A percentile compares a stretch with the other conserved stretches of the same genome.
Conservation (phyloP, 2,329 filamentous ascomycete species). For the Chalaropsis thielavioides region DNA sequence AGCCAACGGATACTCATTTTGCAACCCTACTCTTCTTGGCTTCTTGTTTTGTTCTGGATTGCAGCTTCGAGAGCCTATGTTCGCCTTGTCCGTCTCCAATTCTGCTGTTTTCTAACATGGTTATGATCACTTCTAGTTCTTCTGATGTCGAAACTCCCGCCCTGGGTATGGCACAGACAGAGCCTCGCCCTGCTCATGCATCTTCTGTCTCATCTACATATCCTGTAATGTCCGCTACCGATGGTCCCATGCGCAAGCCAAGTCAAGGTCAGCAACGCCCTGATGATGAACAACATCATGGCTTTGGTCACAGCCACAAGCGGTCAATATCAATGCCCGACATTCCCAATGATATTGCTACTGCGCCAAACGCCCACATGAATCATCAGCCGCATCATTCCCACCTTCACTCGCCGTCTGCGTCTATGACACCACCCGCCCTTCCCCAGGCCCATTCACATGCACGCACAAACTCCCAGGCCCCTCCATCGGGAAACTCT, state of each 20-base stretch:
- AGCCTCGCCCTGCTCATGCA: slow-evolving; percentile 2
- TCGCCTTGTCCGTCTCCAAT: neutral
- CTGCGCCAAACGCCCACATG: neutral
- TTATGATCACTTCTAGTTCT: slow-evolving; percentile 9
- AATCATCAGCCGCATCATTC: neutral
- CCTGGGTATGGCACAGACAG: slow-evolving; percentile 4
- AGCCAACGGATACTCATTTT: neutral
- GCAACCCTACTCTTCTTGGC: neutral
- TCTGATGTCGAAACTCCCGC: slow-evolving; percentile 14
- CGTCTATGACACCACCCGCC: neutral
- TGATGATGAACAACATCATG: slow-evolving; percentile 6
- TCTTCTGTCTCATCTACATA: slow-evolving; percentile 8
- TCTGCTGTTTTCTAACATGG: neutral
- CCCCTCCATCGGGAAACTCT: neutral
- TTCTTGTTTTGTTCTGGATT: neutral
- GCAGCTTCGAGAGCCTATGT: neutral
- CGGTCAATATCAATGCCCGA: slow-evolving; percentile 16
- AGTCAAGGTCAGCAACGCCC: slow-evolving; percentile 9
- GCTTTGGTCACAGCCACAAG: slow-evolving; percentile 16
- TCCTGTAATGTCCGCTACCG: neutral
- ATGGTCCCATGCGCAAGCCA: slow-evolving; percentile 6
- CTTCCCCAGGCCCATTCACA: neutral
- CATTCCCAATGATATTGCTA: slow-evolving; percentile 15
- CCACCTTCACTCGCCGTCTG: neutral
- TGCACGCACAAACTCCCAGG: neutral